Base-by-base conservation (phyloP, 2,329 filamentous ascomycete species). In the Cryphonectria carpinicola region DNA sequence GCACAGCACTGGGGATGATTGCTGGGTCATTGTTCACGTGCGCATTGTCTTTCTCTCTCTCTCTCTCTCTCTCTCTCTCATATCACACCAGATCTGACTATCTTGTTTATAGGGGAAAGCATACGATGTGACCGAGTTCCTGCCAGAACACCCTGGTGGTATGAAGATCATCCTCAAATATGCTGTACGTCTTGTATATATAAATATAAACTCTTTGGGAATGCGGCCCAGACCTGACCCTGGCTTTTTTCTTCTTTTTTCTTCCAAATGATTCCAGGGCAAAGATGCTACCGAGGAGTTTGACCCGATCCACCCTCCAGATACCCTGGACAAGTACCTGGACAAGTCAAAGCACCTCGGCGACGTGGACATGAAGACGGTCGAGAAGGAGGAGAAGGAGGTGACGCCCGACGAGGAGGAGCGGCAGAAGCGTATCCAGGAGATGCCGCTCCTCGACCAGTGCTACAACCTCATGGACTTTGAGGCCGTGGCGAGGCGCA, bases 381-480 rank as follows among this genome's bases (percentile, higher is more conserved):
- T 88, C 75, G 82, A 86, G 71, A 88, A 92, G 74, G 88, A 90
- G 77, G 90, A 91, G 79, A 87, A 87, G 68, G 85, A 86, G 25
- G 89, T 90, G 74, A 92, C 92, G 0, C 83, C 85, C 0, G 85
- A 88, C 80, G 85, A 86, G 77, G 79, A 77, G 43, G 93, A 89
- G 71, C 88, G 95, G 69, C 90, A 92, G 81, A 87, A 95, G 79
- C 89, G 93, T 70, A 88, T 94, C 70, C 84, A 87, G 75, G 84
- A 87, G 72, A 97, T 94, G 89, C 95, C 95, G 0, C 84, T 90
- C 63, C 84, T 98, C 72, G 91, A 93, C 74, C 92, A 97, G 80
- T 97, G 94, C 84, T 97, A 95, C 82, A 98, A 98, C 80, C 83
- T 98, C 72, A 89, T 96, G 83, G 96, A 99, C 82, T 99, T 99